Percentiles rank a stretch among this genome's conserved stretches.
These are phyloP conservation scores for Incumbomyces delicatus DNA, from an alignment of 2,329 filamentous ascomycete genomes.

Conservation along the genomic window DNA sequence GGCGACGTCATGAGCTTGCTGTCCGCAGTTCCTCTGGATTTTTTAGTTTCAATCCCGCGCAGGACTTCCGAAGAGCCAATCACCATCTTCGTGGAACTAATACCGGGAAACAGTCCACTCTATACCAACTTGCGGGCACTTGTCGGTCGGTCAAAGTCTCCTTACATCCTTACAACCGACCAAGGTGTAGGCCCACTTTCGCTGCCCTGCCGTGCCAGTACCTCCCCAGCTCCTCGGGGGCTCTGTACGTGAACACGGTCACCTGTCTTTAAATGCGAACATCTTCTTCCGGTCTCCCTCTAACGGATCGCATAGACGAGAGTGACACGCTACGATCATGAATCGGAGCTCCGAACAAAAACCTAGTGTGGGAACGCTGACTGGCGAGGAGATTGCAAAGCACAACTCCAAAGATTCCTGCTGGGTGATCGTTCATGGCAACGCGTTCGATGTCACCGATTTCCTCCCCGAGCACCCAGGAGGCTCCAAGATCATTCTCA, in stretches of 20 bases:
- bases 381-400: conserved; percentile 52
- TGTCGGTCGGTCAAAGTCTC: neutral
- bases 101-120: neutral
- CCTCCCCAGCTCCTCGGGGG: no score
- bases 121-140: no score
- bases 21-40: no score
- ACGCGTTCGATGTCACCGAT: conserved; percentile 82
- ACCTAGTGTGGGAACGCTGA: conserved; percentile 30
- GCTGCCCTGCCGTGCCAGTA: no score
- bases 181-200: no score
- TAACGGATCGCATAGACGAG: conserved; percentile 8
- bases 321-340: conserved; percentile 11
- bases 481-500: conserved; percentile 85
- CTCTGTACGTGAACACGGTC: neutral
- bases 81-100: neutral
- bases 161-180: conserved; percentile 1
- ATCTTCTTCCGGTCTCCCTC: conserved; percentile 16
- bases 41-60: neutral
- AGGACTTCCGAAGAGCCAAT: conserved; percentile 1
- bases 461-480: conserved; percentile 90
- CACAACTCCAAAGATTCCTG: conserved; percentile 77
- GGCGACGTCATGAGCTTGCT: no score
- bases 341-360: conserved; percentile 15
- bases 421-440: conserved; percentile 84
- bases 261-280: conserved; percentile 5